These are phyloP conservation scores for Vaccinium myrtillus DNA, from an alignment of 148 eudicot species.

Conservation along the genomic window DNA sequence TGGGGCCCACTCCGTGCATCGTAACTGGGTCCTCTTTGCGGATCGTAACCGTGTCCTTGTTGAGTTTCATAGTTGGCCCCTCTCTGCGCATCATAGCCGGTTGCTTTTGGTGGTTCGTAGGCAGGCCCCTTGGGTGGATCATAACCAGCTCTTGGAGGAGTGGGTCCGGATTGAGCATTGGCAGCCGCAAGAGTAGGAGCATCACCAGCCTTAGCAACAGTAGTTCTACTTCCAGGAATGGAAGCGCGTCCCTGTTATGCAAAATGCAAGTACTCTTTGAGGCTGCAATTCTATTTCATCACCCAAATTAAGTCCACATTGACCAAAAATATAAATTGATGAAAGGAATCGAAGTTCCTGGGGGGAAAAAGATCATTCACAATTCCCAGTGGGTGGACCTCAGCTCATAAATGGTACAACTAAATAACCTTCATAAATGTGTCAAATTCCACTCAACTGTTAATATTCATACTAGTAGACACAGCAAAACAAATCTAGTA, in stretches of 20 bases:
- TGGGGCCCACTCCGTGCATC: conserved; percentile 26
- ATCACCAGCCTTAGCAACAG: conserved; percentile 33
- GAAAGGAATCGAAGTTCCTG: not conserved
- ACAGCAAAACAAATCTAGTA: not conserved
- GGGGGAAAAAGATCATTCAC: not conserved
- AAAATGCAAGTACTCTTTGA: conserved; percentile 8
- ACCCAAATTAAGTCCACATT: not conserved
- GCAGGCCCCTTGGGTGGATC: conserved; percentile 33
- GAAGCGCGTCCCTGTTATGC: conserved; percentile 42
- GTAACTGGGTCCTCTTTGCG: conserved; percentile 42
- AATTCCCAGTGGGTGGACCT: not conserved
- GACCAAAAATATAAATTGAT: no score
- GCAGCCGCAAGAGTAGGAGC: conserved; percentile 34
- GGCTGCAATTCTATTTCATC: not conserved
- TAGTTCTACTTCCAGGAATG: conserved; percentile 35
- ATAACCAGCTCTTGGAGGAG: conserved; percentile 43
- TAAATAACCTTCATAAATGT: not conserved
- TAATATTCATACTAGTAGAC: not conserved
- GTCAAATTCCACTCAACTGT: not conserved
- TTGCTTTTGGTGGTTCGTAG: conserved; percentile 48
- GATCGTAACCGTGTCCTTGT: conserved; percentile 29
- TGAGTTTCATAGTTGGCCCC: conserved; percentile 23
- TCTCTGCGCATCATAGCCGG: conserved; percentile 28
- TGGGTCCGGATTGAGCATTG: conserved; percentile 43
- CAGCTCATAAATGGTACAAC: not conserved